These are phyloP conservation scores for Verticillium zaregamsianum DNA, from an alignment of 2,329 filamentous ascomycete genomes.

Conservation along the genomic window DNA sequence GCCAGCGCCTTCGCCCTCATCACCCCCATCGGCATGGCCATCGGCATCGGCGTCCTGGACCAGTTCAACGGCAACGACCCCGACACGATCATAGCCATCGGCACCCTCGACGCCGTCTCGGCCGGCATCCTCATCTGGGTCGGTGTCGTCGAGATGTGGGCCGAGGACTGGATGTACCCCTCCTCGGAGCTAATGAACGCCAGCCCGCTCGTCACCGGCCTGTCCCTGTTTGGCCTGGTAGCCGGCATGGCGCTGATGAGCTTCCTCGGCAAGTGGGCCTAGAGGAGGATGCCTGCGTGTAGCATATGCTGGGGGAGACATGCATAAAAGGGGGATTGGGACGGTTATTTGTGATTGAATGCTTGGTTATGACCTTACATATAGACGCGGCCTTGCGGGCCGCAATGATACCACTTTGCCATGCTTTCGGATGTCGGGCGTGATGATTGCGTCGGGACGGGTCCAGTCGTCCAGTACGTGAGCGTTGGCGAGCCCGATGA, in stretches of 20 bases:
- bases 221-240: slow-evolving; percentile 51
- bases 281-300: not conserved
- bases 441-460: not conserved
- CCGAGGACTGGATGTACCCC: slow-evolving; percentile 64
- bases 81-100: slow-evolving; percentile 65
- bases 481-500: no score
- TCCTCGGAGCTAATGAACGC: slow-evolving; percentile 48
- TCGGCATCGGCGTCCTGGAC: slow-evolving; percentile 68
- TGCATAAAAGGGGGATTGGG: not conserved
- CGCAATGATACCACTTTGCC: not conserved
- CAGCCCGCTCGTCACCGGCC: slow-evolving; percentile 37
- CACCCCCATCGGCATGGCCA: slow-evolving; percentile 76
- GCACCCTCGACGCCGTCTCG: slow-evolving; percentile 68
- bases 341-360: not conserved
- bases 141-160: slow-evolving; percentile 76
- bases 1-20: slow-evolving; percentile 62
- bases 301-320: not conserved
- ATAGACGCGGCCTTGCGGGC: not conserved
- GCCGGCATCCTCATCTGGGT: slow-evolving; percentile 79
- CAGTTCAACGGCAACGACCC: slow-evolving; percentile 70
- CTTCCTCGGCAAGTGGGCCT: slow-evolving; percentile 69
- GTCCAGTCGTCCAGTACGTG: no score
- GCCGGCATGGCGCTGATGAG: slow-evolving; percentile 66
- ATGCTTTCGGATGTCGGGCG: not conserved
- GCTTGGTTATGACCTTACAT: not conserved